These are phyloP conservation scores for Leccinellum albellum DNA, from an alignment of 768 basidiomycete genomes.

Conservation along the genomic window DNA sequence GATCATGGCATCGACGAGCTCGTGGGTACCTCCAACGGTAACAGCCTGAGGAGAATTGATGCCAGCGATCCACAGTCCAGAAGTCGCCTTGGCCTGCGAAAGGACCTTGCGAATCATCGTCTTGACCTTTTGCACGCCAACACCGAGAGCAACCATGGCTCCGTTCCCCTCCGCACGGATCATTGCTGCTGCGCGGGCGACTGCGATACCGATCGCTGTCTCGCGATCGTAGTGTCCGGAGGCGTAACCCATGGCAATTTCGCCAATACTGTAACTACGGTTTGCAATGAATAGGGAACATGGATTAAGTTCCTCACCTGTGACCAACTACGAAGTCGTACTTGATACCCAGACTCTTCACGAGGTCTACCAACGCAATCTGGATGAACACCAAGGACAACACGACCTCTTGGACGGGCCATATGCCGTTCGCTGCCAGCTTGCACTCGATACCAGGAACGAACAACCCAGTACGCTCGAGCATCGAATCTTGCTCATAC, in stretches of 20 bases:
- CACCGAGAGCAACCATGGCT: constrained; percentile 34
- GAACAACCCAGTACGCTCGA: constrained; percentile 34
- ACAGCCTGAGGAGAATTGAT: constrained; percentile 38
- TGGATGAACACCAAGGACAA: constrained; percentile 33
- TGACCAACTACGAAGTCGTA: constrained; percentile 35
- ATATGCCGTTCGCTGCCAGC: constrained; percentile 23
- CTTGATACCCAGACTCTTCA: constrained; percentile 29
- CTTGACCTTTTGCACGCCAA: constrained; percentile 31
- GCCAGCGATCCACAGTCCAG: constrained; percentile 34
- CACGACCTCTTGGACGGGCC: constrained; percentile 34
- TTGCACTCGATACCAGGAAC: constrained; percentile 24
- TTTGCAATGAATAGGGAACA: constrained; percentile 6
- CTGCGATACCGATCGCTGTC: constrained; percentile 33
- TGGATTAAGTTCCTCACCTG: constrained; percentile 15
- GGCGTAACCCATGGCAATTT: constrained; percentile 37
- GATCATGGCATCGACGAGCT: constrained; percentile 30
- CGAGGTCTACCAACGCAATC: constrained; percentile 32
- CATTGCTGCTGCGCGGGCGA: constrained; percentile 37
- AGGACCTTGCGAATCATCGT: constrained; percentile 33
- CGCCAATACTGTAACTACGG: constrained; percentile 23
- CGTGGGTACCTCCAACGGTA: constrained; percentile 30
- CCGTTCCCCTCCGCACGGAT: constrained; percentile 33
- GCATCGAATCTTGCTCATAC: constrained; percentile 29
- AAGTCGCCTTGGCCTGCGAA: constrained; percentile 20
- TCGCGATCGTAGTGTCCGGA: constrained; percentile 35